Evolutionary conservation across 2,329 filamentous ascomycete species (phyloP), one percentile per base, ranked within the genome.

Genomic region (Canariomyces notabilis): DNA sequence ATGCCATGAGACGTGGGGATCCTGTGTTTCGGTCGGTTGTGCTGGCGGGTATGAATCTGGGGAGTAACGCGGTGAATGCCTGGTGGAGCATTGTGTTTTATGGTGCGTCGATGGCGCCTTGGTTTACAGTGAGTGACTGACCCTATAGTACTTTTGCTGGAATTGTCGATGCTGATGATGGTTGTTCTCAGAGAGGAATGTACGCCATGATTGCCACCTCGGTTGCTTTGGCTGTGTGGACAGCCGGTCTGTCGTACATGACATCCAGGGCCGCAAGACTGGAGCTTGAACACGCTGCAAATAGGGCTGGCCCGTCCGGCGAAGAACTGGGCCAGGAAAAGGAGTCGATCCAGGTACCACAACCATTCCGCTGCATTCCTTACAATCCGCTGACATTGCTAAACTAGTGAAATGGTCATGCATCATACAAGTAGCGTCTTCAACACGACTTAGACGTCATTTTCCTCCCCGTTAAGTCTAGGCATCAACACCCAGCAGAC

Each of bases 11-110:
- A 6, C 75, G 76, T 45, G 77, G 85, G 55, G 77, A 85, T 49
- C 74, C 76, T 16, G 73, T 80, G 37, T 75, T 82, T 54, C 71
- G 84, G 4, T 79, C 75, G 2, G 74, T 87, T 1, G 83, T 87
- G 0, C 75, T 88, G 29, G 83, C 83, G 0, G 78, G 79, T 11
- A 88, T 88, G 84, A 87, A 87, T 49, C 65, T 82, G 55, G 79
- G 79, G 1, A 84, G 73, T 57, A 85, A 83, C 57, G 78, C 80
- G 0, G 70, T 87, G 5, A 86, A 87, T 56, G 79, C 82, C 0
- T 87, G 82, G 82, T 87, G 84, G 84, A 79, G 74, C 49, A 78
- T 87, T 33, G 54, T 87, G 1, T 87, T 88, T 52, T 87, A 87
- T 56, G 76, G 79, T 0, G 83, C 82, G 1, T 73, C 76, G 2